Evolutionary conservation across 176 grass and related monocot genomes (phyloP), one percentile per base, ranked within the genome.

Genomic region (Oryza coarctata): DNA sequence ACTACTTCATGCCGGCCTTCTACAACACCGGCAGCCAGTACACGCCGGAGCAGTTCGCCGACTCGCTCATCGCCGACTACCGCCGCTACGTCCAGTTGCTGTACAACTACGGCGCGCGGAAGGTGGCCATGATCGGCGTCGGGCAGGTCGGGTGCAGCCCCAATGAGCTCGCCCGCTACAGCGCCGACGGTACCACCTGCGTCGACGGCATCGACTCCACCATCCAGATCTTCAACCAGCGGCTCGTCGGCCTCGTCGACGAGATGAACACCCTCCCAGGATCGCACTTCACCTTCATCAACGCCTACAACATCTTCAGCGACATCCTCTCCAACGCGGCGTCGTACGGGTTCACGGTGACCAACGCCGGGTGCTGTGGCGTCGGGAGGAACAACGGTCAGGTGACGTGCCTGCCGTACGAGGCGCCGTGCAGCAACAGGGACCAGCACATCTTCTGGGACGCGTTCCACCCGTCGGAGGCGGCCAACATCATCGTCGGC

Each of bases 321-420:
- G 97, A 99, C 80, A 85, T 99, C 33, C 69, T 90, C 41, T 76
- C 65, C 9, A 83, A 94, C 67, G 66, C 93, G 9, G 70, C 34
- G 2, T 61, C 85, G 15, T 65, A 76, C 80, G 93, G 97, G 0
- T 79, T 99, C 45, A 89, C 50, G 33, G 97, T 90, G 15, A 82
- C 82, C 13, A 99, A 86, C 73, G 89, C 49, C 22, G 97, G 93
- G 7, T 99, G 97, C 78, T 99, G 97, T 77, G 97, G 97, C 20
- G 97, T 99, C 28, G 97, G 97, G 22, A 83, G 97, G 87, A 99
- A 99, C 87, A 99, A 99, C 73, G 97, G 97, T 5, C 91, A 99
- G 89, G 90, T 93, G 63, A 99, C 97, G 36, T 99, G 97, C 83
- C 80, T 99, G 43, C 97, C 97, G 27, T 96, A 88, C 73, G 83